These are phyloP conservation scores for Aspergillus sergii DNA, from an alignment of 2,329 filamentous ascomycete species.

Conservation along the genomic window DNA sequence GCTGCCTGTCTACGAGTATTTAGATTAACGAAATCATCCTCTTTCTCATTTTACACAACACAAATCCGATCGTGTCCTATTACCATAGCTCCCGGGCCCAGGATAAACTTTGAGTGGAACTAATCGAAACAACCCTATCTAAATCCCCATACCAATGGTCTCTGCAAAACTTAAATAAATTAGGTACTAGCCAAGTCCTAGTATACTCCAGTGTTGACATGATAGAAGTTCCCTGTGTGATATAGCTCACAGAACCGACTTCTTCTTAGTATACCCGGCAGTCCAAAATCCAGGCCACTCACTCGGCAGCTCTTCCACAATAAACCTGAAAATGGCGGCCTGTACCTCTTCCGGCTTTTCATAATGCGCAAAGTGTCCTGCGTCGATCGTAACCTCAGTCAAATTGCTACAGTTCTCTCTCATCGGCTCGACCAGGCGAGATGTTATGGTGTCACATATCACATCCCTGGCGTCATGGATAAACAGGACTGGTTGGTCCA, in stretches of 20 bases:
- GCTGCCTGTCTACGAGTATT: too few relatives aligned
- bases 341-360: constrained; percentile 10
- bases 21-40: too few relatives aligned
- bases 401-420: constrained; percentile 6
- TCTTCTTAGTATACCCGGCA: constrained; percentile 4
- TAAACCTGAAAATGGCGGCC: constrained; percentile 7
- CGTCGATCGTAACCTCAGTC: constrained; percentile 8
- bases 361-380: constrained; percentile 9
- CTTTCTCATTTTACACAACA: not conserved
- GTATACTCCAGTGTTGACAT: not conserved
- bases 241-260: not conserved
- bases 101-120: not conserved
- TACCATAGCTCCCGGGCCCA: not conserved
- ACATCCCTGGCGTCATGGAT: constrained; percentile 7
- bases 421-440: constrained; percentile 7
- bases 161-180: not conserved
- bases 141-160: not conserved
- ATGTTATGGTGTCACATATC: constrained; percentile 9
- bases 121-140: not conserved
- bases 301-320: constrained; percentile 4
- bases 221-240: not conserved
- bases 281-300: constrained; percentile 9
- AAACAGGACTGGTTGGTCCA: constrained; percentile 28
- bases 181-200: not conserved
- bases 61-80: not conserved